Evolutionary conservation across 2,329 filamentous ascomycete genomes (phyloP), one percentile per base, ranked within the genome.

Genomic region (Paraphaeosphaeria minitans): DNA sequence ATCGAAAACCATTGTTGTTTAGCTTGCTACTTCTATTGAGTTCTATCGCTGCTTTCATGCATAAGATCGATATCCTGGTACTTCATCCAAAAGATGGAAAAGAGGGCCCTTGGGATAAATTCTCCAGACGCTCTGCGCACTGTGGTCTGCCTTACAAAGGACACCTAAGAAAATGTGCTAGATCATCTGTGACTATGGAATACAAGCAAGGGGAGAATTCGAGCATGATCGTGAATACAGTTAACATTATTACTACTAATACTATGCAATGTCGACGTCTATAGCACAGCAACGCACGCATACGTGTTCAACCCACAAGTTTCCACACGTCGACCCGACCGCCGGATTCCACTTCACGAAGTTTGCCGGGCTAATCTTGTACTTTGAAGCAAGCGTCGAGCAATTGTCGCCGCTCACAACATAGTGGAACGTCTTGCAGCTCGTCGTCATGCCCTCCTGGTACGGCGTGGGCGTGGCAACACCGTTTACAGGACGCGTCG

Each of bases 311-410:
- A 41, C 48, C 60, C 60, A 62, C 47, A 66, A 19, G 55, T 9
- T 27, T 16, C 12, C 27, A 35, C 47, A 45, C 13, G 52, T 56
- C 5, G 50, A 50, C 9, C 50, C 54, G 27, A 57, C 59, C 2
- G 53, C 53, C 16, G 63, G 29, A 52, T 61, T 66, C 64, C 64
- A 66, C 50, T 54, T 58, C 5, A 42, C 24, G 42, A 66, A 59
- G n/a, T 61, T 37, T 4, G 48, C 43, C 31, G 58, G 37, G 8
- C 31, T 56, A 27, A 66, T 59, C 5, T 31, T 47, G 43, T 60
- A 57, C 22, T 39, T 22, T 16, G 22, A 43, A n/a, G 48, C 21
- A 39, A 63, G 42, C n/a, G 22, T 37, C 16, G 10, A 8, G 52
- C 49, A 65, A 13, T 3, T 57, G 14, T 59, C 60, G 1, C 50